Evolutionary conservation across 2,329 filamentous ascomycete genomes (phyloP).

Genomic region (Neophaeococcomyces mojaviensis): DNA sequence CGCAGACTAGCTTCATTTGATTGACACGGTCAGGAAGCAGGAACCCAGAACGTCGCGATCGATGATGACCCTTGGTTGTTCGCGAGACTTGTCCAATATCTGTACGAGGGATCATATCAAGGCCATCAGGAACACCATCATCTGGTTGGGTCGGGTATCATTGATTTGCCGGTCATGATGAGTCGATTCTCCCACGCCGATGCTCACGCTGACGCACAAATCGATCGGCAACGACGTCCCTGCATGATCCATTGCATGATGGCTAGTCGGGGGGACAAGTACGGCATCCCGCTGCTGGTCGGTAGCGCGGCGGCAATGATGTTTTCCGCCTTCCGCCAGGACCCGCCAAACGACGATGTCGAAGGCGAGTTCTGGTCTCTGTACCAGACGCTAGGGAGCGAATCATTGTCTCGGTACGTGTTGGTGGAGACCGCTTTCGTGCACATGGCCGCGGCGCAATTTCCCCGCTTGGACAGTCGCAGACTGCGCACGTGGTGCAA

Average conservation of each 20-base stretch:
- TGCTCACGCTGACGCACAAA: background rate
- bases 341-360: background rate
- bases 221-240: background rate
- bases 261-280: background rate
- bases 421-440: background rate
- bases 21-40: background rate
- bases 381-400: background rate
- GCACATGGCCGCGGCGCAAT: background rate
- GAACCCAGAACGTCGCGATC: background rate
- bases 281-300: background rate
- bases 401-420: background rate
- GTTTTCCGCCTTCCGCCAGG: background rate
- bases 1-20: background rate
- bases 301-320: background rate
- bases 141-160: background rate
- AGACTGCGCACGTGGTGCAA: background rate
- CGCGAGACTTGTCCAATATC: background rate
- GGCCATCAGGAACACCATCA: background rate
- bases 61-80: background rate
- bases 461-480: background rate
- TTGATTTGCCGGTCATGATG: background rate
- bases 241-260: conserved; percentile 1
- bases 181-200: background rate
- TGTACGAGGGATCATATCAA: background rate
- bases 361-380: background rate